Percentiles rank a stretch among this genome's conserved stretches.
These are phyloP conservation scores for Debaryomyces hansenii DNA, from an alignment of 805 yeast genomes.

Conservation along the genomic window DNA sequence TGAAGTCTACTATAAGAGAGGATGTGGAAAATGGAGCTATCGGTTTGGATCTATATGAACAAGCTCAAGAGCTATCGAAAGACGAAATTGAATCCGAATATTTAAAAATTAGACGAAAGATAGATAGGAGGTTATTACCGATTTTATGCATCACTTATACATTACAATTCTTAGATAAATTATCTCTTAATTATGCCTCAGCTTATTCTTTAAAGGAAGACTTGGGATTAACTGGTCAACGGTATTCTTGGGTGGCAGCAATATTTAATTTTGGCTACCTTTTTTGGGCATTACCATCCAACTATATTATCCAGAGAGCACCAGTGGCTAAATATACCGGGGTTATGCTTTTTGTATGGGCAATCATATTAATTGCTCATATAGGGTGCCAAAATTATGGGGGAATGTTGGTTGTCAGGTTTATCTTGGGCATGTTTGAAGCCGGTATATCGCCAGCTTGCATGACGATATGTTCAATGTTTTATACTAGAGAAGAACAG, in stretches of 20 bases:
- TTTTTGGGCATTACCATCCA: constrained; percentile 20
- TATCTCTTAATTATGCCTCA: constrained; percentile 22
- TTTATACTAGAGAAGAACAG: constrained; percentile 33
- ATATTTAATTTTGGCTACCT: constrained; percentile 26
- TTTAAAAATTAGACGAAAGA: constrained; percentile 26
- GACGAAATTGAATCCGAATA: constrained; percentile 25
- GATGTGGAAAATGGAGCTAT: constrained; percentile 10
- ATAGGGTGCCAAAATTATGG: constrained; percentile 34
- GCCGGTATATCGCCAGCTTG: constrained; percentile 35
- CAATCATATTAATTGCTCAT: constrained; percentile 20
- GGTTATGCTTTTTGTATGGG: constrained; percentile 19
- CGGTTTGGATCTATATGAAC: constrained; percentile 25
- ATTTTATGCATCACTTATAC: constrained; percentile 24
- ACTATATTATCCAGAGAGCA: constrained; percentile 18
- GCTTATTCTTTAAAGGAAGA: constrained; percentile 22
- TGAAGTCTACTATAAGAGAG: background rate
- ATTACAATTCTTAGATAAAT: constrained; percentile 25
- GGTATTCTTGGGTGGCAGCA: constrained; percentile 29
- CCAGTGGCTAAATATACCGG: constrained; percentile 21
- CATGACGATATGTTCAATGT: constrained; percentile 32
- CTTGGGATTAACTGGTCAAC: constrained; percentile 19
- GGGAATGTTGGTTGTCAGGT: constrained; percentile 32
- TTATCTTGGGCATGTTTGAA: constrained; percentile 35
- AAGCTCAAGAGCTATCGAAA: constrained; percentile 25
- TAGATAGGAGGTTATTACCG: constrained; percentile 33